Base-by-base conservation (phyloP, 148 eudicot genomes). In the Camellia granthamiana region DNA sequence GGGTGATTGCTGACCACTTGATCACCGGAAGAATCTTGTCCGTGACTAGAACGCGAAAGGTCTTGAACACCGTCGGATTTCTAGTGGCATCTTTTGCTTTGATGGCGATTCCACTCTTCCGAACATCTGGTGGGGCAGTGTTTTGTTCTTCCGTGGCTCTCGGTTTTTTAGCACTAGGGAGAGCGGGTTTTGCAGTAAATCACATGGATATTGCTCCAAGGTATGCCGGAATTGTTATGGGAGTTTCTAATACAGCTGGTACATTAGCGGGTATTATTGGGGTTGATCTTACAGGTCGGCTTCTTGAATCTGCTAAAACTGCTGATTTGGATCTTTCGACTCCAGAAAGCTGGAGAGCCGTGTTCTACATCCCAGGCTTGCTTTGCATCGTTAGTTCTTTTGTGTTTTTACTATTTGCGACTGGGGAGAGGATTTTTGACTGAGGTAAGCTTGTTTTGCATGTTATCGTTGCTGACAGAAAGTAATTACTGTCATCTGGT, bases 131-230 rank as follows among this genome's bases (percentile, higher is more conserved):
- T 41, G 98, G 98, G 69, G 98, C 93, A 4, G 91, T 95, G 71
- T 85, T 93, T 78, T 93, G 97, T 84, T 95, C 98, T 49, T 93
- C 98, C 23, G 88, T 95, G 63, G 98, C 98, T 70, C 91, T 95
- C 47, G 98, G 98, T 56, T 95, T 93, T 83, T 85, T 95, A 90
- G 98, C 98, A 47, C 85, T 95, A 21, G 98, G 98, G 44, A 87
- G 98, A 88, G 98, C 97, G 46, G 98, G 98, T 18, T 95, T 95
- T 91, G 98, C 98, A 0, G 97, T 95, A 74, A 95, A 95, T 85
- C 98, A 95, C 84, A 95, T 95, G 98, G 98, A 95, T 80, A 88
- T 95, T 83, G 98, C 98, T 77, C 98, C 98, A 3, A 89, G 97
- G 75, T 95, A 93, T 80, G 98, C 98, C 44, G 98, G 98, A 19